A percentile compares a stretch with the other conserved stretches of the same genome.
These are phyloP conservation scores for Diaporthe eres DNA, from an alignment of 2,329 filamentous ascomycete species.

Conservation along the genomic window DNA sequence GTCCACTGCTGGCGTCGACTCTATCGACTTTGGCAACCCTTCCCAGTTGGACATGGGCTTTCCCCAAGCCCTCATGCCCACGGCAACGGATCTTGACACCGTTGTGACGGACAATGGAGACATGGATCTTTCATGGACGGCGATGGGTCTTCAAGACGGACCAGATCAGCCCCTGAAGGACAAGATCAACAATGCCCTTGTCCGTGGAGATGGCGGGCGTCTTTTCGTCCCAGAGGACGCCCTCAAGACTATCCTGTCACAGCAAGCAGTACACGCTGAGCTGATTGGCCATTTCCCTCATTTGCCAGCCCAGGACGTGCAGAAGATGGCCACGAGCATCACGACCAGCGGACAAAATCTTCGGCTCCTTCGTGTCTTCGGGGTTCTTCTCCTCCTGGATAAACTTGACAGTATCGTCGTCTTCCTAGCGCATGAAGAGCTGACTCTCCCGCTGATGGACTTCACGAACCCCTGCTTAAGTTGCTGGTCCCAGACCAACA, in stretches of 20 bases:
- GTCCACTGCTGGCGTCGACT: constrained; percentile 35
- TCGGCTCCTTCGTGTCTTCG: constrained; percentile 36
- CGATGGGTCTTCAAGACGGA: constrained; percentile 15
- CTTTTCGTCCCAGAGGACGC: constrained; percentile 39
- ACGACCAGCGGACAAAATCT: constrained; percentile 9
- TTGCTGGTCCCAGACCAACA: constrained; percentile 35
- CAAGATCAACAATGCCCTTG: constrained; percentile 36
- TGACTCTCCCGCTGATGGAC: constrained; percentile 24
- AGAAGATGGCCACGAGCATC: constrained; percentile 30
- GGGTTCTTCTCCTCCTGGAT: constrained; percentile 34
- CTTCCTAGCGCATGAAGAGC: constrained; percentile 29
- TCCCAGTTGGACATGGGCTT: constrained; percentile 10
- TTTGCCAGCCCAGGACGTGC: constrained; percentile 30
- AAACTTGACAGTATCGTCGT: constrained; percentile 33
- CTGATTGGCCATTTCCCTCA: constrained; percentile 21
- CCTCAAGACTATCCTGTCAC: constrained; percentile 27
- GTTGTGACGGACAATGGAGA: neutral
- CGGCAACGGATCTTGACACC: constrained; percentile 10
- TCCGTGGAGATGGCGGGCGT: constrained; percentile 39
- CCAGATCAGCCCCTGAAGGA: constrained; percentile 35
- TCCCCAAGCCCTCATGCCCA: constrained; percentile 1
- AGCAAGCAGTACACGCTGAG: constrained; percentile 32
- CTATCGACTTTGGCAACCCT: constrained; percentile 39
- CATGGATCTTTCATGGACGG: constrained; percentile 38
- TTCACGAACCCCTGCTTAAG: constrained; percentile 33